Conservation (phyloP, 495 filamentous ascomycete species). For the Alectoria sarmentosa region DNA sequence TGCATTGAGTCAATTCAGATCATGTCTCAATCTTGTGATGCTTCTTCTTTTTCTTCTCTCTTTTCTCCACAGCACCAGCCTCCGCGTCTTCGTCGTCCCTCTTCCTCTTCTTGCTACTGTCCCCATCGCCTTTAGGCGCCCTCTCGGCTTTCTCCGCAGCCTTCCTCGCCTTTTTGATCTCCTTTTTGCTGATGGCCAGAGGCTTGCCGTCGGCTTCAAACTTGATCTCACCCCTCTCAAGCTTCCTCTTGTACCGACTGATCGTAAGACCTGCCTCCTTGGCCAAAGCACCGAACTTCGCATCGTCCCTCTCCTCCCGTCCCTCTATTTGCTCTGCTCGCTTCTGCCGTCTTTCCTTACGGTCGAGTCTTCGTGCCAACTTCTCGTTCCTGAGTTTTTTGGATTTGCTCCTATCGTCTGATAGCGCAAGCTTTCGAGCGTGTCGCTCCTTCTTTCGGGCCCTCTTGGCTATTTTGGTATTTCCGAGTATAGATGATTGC, state of each 20-base stretch:
- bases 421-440: conserved; percentile 27
- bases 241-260: conserved; percentile 65
- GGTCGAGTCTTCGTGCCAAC: conserved; percentile 29
- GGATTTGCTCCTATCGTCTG: conserved; percentile 40
- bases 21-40: conserved; percentile 12
- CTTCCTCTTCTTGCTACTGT: conserved; percentile 48
- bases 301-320: conserved; percentile 43
- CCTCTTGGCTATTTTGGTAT: conserved; percentile 32
- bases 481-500: conserved; percentile 30
- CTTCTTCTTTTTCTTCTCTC: conserved; percentile 55
- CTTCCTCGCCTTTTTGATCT: conserved; percentile 68
- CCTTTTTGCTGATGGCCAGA: conserved; percentile 62
- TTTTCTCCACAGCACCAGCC: conserved; percentile 31
- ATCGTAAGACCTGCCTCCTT: conserved; percentile 57
- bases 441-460: conserved; percentile 31
- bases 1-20: background rate
- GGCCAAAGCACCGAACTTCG: conserved; percentile 49
- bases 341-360: conserved; percentile 36
- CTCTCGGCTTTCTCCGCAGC: conserved; percentile 46
- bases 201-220: conserved; percentile 53
- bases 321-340: conserved; percentile 39
- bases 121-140: conserved; percentile 30
- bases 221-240: conserved; percentile 59
- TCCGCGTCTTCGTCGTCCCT: conserved; percentile 42
- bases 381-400: conserved; percentile 42